Evolutionary conservation across 441 rosid genomes (phyloP).

Genomic region (Pelargonium citronellum): DNA sequence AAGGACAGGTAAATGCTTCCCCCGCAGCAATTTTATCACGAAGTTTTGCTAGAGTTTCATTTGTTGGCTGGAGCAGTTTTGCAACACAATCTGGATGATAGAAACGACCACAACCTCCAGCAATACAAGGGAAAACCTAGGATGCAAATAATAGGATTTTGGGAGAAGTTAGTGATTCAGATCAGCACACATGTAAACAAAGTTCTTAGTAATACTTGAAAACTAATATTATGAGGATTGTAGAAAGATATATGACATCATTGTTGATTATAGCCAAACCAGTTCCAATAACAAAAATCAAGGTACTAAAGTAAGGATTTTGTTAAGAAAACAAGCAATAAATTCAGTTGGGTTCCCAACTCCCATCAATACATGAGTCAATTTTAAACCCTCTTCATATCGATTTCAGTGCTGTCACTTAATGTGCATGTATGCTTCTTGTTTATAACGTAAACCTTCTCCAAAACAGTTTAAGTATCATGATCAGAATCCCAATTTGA

Average conservation of each 20-base stretch:
- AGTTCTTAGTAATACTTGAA: not conserved
- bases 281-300: not conserved
- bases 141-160: conserved; percentile 4
- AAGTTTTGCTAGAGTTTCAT: conserved; percentile 49
- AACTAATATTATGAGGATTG: not conserved
- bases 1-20: conserved; percentile 67
- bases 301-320: not conserved
- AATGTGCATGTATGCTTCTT: not conserved
- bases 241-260: not conserved
- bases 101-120: conserved; percentile 82
- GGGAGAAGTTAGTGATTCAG: conserved; percentile 1
- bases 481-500: not conserved
- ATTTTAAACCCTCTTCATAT: not conserved
- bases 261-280: conserved; percentile 4
- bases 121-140: conserved; percentile 78
- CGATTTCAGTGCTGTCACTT: not conserved
- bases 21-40: conserved; percentile 51
- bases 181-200: not conserved
- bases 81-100: conserved; percentile 85
- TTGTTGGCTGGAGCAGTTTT: conserved; percentile 43
- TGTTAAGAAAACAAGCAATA: not conserved
- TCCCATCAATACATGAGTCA: conserved; percentile 1
- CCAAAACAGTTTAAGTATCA: not conserved
- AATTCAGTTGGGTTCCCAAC: not conserved
- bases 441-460: not conserved